These are phyloP conservation scores for Malassezia furfur DNA, from an alignment of 1,284 basidiomycete species.

Conservation along the genomic window DNA sequence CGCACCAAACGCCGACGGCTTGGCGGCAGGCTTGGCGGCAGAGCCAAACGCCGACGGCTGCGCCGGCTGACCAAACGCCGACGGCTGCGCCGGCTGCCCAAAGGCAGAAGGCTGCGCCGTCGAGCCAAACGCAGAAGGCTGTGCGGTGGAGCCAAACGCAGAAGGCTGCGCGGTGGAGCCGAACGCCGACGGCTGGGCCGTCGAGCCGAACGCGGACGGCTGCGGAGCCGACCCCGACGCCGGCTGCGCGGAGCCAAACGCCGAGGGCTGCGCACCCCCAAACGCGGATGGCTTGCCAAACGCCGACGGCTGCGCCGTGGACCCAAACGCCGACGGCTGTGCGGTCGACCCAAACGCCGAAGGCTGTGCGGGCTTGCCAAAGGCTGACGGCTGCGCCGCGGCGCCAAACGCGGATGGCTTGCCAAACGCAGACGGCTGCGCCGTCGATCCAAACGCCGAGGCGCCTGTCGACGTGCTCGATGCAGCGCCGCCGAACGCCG, in stretches of 20 bases:
- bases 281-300: constrained; percentile 9
- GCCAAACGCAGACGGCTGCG: not conserved
- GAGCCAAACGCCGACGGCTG: not conserved
- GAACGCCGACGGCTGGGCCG: not conserved
- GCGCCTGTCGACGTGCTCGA: not conserved
- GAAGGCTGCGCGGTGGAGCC: not conserved
- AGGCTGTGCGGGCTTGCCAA: not conserved
- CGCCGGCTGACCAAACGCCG: too few relatives aligned
- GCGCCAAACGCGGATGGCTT: constrained; percentile 8
- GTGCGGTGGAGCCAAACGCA: constrained; percentile 7
- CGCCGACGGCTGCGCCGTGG: not conserved
- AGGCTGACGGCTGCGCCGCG: not conserved
- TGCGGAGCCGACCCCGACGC: not conserved
- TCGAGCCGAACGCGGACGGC: not conserved
- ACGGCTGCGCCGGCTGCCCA: too few relatives aligned
- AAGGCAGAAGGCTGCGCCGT: too few relatives aligned
- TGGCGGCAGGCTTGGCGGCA: too few relatives aligned
- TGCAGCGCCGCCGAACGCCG: not conserved
- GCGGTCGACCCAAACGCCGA: constrained; percentile 4
- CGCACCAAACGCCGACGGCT: too few relatives aligned
- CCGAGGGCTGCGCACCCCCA: not conserved
- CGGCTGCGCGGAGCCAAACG: too few relatives aligned
- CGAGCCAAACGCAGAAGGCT: not conserved
- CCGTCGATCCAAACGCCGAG: not conserved
- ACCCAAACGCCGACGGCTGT: not conserved